phyloP scores from a whole-genome alignment of 805 yeast genomes.

The Monosporozyma unispora region DNA sequence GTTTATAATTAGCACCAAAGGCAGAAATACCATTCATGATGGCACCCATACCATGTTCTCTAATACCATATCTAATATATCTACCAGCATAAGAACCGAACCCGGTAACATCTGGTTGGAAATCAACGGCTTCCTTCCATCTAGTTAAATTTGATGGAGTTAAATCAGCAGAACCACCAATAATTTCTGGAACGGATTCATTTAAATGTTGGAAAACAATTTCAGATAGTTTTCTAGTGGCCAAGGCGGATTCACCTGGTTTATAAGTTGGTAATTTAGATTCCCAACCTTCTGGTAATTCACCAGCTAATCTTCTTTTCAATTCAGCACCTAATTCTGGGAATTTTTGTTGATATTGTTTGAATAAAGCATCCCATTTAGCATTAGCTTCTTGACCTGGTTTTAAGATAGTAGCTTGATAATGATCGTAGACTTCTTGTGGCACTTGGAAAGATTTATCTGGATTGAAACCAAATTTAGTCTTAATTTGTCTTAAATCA shows the following conservation, averaged over 20 bases:
- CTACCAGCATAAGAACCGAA: conserved; percentile 85
- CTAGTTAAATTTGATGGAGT: conserved; percentile 95
- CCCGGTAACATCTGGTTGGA: conserved; percentile 77
- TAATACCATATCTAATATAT: conserved; percentile 94
- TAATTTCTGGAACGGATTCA: conserved; percentile 68
- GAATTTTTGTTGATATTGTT: conserved; percentile 53
- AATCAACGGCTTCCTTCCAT: conserved; percentile 74
- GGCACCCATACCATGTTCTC: conserved; percentile 99
- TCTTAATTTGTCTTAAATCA: conserved; percentile 81
- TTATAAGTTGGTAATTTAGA: conserved; percentile 69
- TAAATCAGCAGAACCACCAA: conserved; percentile 98
- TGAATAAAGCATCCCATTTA: conserved; percentile 65
- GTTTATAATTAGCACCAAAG: conserved; percentile 73
- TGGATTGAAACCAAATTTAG: conserved; percentile 81
- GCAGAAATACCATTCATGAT: conserved; percentile 96
- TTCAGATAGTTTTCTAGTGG: conserved; percentile 92
- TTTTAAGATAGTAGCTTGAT: conserved; percentile 42
- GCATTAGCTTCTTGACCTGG: conserved; percentile 61
- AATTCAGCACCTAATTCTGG: conserved; percentile 76
- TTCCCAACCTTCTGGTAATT: conserved; percentile 80
- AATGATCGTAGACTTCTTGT: conserved; percentile 69
- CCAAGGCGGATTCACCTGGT: conserved; percentile 71
- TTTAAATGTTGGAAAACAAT: conserved; percentile 55
- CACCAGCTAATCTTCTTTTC: conserved; percentile 64
- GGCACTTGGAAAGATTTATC: conserved; percentile 71